Base-by-base conservation (phyloP, 2,329 filamentous ascomycete species). In the Elsinoe perseae region DNA sequence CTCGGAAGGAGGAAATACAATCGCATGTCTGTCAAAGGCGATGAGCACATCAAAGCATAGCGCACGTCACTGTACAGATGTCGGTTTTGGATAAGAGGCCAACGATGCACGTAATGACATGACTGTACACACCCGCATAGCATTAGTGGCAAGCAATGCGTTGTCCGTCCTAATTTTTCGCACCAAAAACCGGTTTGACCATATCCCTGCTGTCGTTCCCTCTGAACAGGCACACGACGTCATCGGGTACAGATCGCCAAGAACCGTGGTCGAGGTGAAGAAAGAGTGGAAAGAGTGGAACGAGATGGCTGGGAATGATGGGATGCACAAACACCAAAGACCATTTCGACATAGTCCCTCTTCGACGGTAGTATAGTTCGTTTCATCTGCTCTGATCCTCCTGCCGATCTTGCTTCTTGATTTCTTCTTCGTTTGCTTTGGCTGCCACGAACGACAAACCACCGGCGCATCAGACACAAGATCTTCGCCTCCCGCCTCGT, bases 381-480 rank as follows among this genome's bases (percentile, higher is more conserved):
- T 34, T 34, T 34, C 48, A 52, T 16, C 27, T 52, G 48, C 28
- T 30, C 48, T 52, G 48, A 52, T 52, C 48, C 30, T 52, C 48
- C 48, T 52, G 48, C 48, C 30, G 48, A 52, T 52, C 48, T 52
- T 52, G 48, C 48, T 52, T 52, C 48, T 52, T 36, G 48, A 32
- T 36, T 36, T 36, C 32, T 36, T 36, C 32, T 36, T 36, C 32
- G 32, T 36, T 36, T 36, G 32, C 28, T 30, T 52, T 36, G n/a
- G 18, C 28, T 23, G 48, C 48, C 14, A 23, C 40, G 27, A 20
- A 30, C 48, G 7, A 23, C 40, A 16, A 20, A 52, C 20, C 32
- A 28, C 30, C 14, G 28, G 32, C 48, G 20, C 25, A 52, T 23
- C 25, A 28, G 28, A 34, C 28, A 36, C 32, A 52, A 21, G 48